Percentiles rank a stretch among this genome's conserved stretches.
These are phyloP conservation scores for Cyphellophora europaea DNA, from an alignment of 2,329 filamentous ascomycete species.

Conservation along the genomic window DNA sequence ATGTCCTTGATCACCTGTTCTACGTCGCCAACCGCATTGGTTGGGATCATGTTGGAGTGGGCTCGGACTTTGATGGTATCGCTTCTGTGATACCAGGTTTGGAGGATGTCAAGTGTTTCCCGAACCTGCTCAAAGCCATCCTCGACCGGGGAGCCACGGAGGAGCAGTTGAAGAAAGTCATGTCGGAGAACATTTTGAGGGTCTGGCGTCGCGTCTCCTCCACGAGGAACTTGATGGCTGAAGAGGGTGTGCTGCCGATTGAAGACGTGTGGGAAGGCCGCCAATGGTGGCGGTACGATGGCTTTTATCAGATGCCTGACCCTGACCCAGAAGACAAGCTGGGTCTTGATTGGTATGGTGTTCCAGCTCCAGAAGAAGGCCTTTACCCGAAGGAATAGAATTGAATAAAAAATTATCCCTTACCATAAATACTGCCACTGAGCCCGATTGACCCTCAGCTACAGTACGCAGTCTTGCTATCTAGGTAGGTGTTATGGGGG, in stretches of 20 bases:
- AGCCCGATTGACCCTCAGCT: too few relatives aligned
- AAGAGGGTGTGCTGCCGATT: background rate
- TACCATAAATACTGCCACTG: too few relatives aligned
- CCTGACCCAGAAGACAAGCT: too few relatives aligned
- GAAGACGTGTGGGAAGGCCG: background rate
- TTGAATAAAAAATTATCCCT: too few relatives aligned
- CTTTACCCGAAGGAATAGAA: too few relatives aligned
- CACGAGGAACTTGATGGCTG: background rate
- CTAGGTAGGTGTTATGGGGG: too few relatives aligned
- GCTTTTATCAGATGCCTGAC: too few relatives aligned
- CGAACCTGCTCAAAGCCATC: background rate
- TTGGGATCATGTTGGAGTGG: slow-evolving; percentile 78
- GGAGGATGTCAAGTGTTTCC: background rate
- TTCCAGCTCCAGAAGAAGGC: too few relatives aligned
- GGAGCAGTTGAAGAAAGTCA: background rate
- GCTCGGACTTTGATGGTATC: slow-evolving; percentile 80
- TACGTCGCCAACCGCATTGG: slow-evolving; percentile 77
- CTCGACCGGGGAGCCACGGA: background rate
- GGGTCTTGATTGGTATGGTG: too few relatives aligned
- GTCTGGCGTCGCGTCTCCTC: background rate
- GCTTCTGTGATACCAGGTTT: background rate
- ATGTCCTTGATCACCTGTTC: slow-evolving; percentile 70
- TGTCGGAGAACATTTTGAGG: background rate
- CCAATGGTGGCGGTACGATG: too few relatives aligned
- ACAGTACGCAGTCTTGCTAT: too few relatives aligned